Evolutionary conservation across 768 basidiomycete genomes (phyloP), one percentile per base, ranked within the genome.

Genomic region (Amanita brunnescens): DNA sequence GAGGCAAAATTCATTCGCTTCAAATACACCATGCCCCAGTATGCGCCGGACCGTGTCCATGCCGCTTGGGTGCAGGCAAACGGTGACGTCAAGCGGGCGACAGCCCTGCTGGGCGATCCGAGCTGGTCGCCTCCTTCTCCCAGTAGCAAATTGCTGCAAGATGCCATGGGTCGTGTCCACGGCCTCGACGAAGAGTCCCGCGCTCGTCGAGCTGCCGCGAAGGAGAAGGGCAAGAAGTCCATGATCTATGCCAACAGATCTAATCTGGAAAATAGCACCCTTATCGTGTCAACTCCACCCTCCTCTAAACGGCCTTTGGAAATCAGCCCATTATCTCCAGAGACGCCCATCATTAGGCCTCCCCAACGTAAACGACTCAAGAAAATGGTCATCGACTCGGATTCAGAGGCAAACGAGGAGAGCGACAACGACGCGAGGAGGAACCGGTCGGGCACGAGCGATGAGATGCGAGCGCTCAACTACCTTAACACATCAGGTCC

Each of bases 221-320:
- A 74, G 61, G 86, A 88, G 67, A 83, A 87, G 64, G 86, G 82
- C 18, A 89, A 85, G 65, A 84, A 79, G 60, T 90, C 88, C n/a
- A 75, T 81, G 63, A 91, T 91, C 45, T 90, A 90, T 57, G 82
- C 83, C 37, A 85, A 83, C 56, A 77, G 85, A 51, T 64, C 73
- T 34, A 66, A 68, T 24, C 67, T 83, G 32, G 78, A 78, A 50
- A 67, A 65, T 44, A 77, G 68, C 48, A 67, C 68, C 23, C 32
- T 44, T 20, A 45, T 56, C 4, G 53, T 57, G 33, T 57, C 66
- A 24, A 63, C 75, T 13, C 70, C 76, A 1, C 73, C 78, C 33
- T 64, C 70, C 1, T 59, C 61, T n/a, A 75, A 71, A 34, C 63
- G 67, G 35, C 47, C 67, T 35, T 62, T 73, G 26, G 72, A 72